Percentiles rank a stretch among this genome's conserved stretches.
These are phyloP conservation scores for Paraphaeosphaeria sporulosa DNA, from an alignment of 2,329 filamentous ascomycete species.

Conservation along the genomic window DNA sequence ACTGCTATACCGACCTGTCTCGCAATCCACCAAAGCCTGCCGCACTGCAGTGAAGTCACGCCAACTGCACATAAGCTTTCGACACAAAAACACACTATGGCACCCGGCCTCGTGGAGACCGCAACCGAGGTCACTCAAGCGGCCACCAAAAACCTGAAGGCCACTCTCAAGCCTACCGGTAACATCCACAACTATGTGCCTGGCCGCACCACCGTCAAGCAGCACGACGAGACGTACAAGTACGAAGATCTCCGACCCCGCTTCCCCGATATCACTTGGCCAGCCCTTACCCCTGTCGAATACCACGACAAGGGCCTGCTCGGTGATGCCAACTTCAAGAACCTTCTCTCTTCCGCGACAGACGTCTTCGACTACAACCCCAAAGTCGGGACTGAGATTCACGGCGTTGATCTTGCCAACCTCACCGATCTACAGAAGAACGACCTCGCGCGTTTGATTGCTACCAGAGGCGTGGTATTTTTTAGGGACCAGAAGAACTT, in stretches of 20 bases:
- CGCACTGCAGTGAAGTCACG: background rate
- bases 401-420: conserved; percentile 59
- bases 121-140: conserved; percentile 24
- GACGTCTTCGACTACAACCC: conserved; percentile 65
- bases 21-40: background rate
- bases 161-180: conserved; percentile 24
- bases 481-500: conserved; percentile 64
- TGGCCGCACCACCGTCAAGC: conserved; percentile 55
- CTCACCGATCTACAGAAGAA: conserved; percentile 62
- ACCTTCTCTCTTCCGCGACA: conserved; percentile 60
- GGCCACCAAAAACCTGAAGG: conserved; percentile 20
- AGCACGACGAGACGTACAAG: conserved; percentile 57
- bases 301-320: conserved; percentile 63
- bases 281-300: conserved; percentile 55
- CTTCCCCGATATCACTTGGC: conserved; percentile 63
- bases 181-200: conserved; percentile 54
- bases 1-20: background rate
- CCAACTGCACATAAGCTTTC: background rate
- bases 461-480: conserved; percentile 65
- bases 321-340: conserved; percentile 62
- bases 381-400: conserved; percentile 63
- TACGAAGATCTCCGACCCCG: conserved; percentile 61
- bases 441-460: conserved; percentile 62
- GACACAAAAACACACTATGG: conserved; percentile 28
- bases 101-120: conserved; percentile 44